A percentile compares a stretch with the other conserved stretches of the same genome.
Evolutionary conservation across 2,329 filamentous ascomycete genomes (phyloP).

Genomic region (Aspergillus bombycis): DNA sequence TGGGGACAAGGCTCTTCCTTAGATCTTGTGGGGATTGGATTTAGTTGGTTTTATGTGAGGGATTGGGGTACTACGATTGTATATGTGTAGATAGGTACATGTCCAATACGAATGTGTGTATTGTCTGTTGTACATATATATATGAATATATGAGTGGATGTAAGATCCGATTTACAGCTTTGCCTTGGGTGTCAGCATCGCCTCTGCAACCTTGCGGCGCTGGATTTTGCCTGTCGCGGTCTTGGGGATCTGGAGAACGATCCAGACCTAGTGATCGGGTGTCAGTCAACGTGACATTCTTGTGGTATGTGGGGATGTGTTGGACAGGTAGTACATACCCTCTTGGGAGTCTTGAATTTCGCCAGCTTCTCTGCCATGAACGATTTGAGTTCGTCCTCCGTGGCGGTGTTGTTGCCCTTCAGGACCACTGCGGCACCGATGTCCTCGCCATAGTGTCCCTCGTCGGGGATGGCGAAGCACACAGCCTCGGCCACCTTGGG

Average conservation of each 20-base stretch:
- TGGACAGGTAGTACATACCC: conserved; percentile 54
- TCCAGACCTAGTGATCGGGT: conserved; percentile 64
- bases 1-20: neutral
- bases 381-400: conserved; percentile 63
- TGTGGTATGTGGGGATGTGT: neutral
- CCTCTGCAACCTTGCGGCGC: conserved; percentile 80
- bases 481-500: conserved; percentile 76
- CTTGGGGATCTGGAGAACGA: conserved; percentile 84
- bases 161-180: conserved; percentile 49
- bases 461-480: conserved; percentile 79
- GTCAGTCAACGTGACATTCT: conserved; percentile 12
- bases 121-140: conserved; percentile 3
- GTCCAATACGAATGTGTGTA: neutral
- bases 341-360: conserved; percentile 85
- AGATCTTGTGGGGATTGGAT: neutral
- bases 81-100: neutral
- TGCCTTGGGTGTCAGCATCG: conserved; percentile 65
- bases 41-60: neutral
- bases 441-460: conserved; percentile 77
- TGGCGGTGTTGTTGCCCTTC: conserved; percentile 63
- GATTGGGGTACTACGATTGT: neutral
- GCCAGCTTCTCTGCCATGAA: conserved; percentile 73
- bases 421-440: conserved; percentile 76
- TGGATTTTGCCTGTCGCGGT: conserved; percentile 92
- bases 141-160: neutral